Evolutionary conservation across 176 grass and related monocot genomes (phyloP).

Genomic region (Eleusine coracana): DNA sequence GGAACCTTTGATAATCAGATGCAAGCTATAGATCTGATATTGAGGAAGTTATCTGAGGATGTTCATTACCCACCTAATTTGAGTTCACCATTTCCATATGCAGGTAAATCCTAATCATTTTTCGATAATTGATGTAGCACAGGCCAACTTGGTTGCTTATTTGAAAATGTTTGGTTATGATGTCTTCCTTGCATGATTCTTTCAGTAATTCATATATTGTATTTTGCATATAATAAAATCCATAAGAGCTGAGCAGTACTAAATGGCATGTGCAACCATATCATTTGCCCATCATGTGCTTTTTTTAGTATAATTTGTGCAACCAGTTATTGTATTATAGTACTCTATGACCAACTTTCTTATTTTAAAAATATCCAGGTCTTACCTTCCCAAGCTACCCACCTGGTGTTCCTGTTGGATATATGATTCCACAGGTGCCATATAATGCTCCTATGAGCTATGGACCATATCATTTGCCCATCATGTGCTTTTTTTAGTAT

Average conservation of each 20-base stretch:
- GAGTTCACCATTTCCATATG: conserved; percentile 90
- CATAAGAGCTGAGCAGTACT: neutral
- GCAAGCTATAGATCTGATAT: conserved; percentile 82
- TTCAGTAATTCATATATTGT: neutral
- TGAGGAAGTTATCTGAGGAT: conserved; percentile 88
- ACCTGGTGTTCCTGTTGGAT: conserved; percentile 75
- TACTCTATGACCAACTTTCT: conserved; percentile 11
- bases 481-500: neutral
- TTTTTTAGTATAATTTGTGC: neutral
- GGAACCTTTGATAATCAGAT: conserved; percentile 86
- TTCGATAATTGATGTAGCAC: neutral
- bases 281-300: neutral
- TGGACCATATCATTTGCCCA: no score
- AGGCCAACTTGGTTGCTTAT: conserved; percentile 7
- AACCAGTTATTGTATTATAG: neutral
- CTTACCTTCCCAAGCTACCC: conserved; percentile 59
- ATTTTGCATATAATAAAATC: neutral
- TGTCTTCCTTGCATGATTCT: conserved; percentile 1
- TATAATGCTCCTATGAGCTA: conserved; percentile 67
- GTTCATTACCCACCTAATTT: conserved; percentile 85
- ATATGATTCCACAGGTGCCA: conserved; percentile 76
- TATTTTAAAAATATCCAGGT: conserved; percentile 43
- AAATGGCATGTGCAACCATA: neutral
- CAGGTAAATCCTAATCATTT: conserved; percentile 54
- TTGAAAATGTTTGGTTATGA: neutral